A percentile compares a stretch with the other conserved stretches of the same genome.
Conservation (phyloP, 805 yeast genomes). For the Brettanomyces bruxellensis region DNA sequence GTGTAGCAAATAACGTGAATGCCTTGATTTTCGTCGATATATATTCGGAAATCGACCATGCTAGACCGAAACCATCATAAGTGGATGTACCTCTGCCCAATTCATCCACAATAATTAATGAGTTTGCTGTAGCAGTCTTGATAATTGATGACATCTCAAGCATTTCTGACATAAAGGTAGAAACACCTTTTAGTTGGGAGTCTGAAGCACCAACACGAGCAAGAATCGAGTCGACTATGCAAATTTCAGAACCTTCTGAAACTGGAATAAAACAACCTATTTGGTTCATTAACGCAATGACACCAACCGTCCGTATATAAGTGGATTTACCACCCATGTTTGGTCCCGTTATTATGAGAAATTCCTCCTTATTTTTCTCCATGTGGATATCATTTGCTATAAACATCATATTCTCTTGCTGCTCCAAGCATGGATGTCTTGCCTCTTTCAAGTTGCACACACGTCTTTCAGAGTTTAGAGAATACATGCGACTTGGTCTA, state of each 20-base stretch:
- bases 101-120: slow-evolving; percentile 86
- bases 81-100: slow-evolving; percentile 93
- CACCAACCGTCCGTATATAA: slow-evolving; percentile 83
- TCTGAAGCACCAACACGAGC: slow-evolving; percentile 99
- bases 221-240: slow-evolving; percentile 81
- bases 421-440: slow-evolving; percentile 91
- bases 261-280: slow-evolving; percentile 87
- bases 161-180: slow-evolving; percentile 97
- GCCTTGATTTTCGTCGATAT: slow-evolving; percentile 63
- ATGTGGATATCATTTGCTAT: slow-evolving; percentile 84
- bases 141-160: slow-evolving; percentile 84
- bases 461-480: slow-evolving; percentile 38
- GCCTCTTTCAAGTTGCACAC: slow-evolving; percentile 57
- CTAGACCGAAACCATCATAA: slow-evolving; percentile 95
- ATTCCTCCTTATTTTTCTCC: slow-evolving; percentile 48
- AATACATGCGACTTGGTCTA: slow-evolving; percentile 53
- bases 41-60: slow-evolving; percentile 92
- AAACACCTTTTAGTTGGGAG: slow-evolving; percentile 92
- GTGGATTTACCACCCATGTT: slow-evolving; percentile 98
- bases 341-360: slow-evolving; percentile 87
- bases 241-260: slow-evolving; percentile 59
- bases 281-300: slow-evolving; percentile 78
- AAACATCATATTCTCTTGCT: slow-evolving; percentile 82
- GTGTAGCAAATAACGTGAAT: slow-evolving; percentile 90
- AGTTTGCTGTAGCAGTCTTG: slow-evolving; percentile 66